These are phyloP conservation scores for Tagetes erecta DNA, from an alignment of 129 eudicot genomes.

Conservation along the genomic window DNA sequence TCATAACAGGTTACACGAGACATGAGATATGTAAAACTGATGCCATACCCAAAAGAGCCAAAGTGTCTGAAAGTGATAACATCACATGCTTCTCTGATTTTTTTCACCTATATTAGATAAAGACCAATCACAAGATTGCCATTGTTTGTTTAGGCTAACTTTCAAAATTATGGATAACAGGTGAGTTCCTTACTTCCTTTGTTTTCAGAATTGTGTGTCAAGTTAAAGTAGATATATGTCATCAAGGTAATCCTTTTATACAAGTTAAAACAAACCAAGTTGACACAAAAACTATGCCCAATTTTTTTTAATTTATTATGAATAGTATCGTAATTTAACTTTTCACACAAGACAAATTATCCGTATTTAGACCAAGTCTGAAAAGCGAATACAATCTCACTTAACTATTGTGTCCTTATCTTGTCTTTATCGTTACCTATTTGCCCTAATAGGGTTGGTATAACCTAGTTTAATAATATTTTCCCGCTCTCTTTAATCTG, in stretches of 20 bases:
- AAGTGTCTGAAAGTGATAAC: neutral
- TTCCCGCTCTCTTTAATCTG: neutral
- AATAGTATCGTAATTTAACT: neutral
- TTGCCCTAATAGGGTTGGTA: neutral
- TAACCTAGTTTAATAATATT: neutral
- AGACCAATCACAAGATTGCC: neutral
- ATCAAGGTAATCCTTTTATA: neutral
- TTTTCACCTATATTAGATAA: neutral
- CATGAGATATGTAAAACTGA: neutral
- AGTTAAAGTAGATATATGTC: neutral
- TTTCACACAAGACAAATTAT: neutral
- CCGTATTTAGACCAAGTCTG: neutral
- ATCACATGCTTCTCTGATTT: neutral
- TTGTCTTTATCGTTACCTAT: too few relatives aligned
- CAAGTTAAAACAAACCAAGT: neutral
- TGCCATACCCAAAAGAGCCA: neutral
- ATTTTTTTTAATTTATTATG: neutral
- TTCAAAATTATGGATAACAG: neutral
- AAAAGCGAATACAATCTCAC: neutral
- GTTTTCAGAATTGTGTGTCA: neutral
- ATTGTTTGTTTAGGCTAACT: neutral
- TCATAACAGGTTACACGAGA: neutral
- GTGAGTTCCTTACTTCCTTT: neutral
- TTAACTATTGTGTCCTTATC: neutral
- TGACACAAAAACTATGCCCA: neutral